These are phyloP conservation scores for Alternaria sp. DNA, from an alignment of 2,329 filamentous ascomycete species.

Conservation along the genomic window DNA sequence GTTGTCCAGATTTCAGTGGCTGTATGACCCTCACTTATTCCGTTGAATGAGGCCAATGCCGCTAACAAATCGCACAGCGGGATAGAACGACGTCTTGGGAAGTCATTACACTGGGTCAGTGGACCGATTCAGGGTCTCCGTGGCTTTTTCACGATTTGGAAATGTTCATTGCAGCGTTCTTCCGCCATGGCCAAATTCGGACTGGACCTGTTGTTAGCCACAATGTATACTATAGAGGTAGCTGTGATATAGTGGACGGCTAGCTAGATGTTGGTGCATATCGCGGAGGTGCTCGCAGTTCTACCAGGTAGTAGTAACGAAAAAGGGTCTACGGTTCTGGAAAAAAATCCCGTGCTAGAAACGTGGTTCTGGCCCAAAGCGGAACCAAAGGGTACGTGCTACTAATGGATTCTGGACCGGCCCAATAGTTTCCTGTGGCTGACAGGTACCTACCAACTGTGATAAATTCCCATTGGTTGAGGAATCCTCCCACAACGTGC, in stretches of 20 bases:
- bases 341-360: not conserved
- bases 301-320: not conserved
- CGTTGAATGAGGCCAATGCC: not conserved
- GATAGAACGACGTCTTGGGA: not conserved
- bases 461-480: not conserved
- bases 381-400: not conserved
- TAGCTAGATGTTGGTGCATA: not conserved
- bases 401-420: not conserved
- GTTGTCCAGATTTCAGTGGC: not conserved
- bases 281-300: not conserved
- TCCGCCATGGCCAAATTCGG: not conserved
- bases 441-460: not conserved
- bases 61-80: slow-evolving; percentile 1
- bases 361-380: slow-evolving; percentile 4
- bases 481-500: too few species aligned
- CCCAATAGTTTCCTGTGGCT: too few species aligned
- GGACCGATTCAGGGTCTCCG: not conserved
- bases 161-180: not conserved
- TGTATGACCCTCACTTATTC: not conserved
- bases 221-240: not conserved
- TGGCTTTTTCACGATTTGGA: not conserved
- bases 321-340: not conserved
- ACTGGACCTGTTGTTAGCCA: not conserved
- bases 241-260: not conserved
- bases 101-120: not conserved